Base-by-base conservation (phyloP, 75 land plant species). In the Larix kaempferi region DNA sequence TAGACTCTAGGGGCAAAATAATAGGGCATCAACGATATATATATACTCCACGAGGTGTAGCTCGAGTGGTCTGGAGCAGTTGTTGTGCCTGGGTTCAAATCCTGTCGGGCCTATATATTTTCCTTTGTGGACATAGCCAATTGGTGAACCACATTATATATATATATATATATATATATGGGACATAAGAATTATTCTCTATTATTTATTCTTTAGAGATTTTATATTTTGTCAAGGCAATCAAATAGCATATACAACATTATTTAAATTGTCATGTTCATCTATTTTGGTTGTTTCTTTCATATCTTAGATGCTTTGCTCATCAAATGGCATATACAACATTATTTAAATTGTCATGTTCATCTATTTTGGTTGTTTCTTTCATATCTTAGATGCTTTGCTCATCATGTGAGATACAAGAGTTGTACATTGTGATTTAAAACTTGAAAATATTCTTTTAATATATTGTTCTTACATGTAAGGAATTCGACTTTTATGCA, bases 391-490 rank as follows among this genome's bases (percentile, higher is more conserved):
- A 77, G 85, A 86, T 78, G 98, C 95, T 58, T 77, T 97, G 67
- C 78, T 85, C 65, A 75, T 97, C 60, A 79, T 97, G 77, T 90
- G 90, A 81, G 95, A 94, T 73, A 98, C 98, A 76, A 83, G 86
- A 59, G 90, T 97, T 33, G 94, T 97, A 65, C 99, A 97, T 78
- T 97, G 99, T 84, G 99, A 97, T 87, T 77, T 97, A 59, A 97
- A 97, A 85, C 99, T 98, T 65, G 99, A 97, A 81, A 97, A 97
- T 81, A 97, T 97, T 79, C 98, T 97, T 35, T 76, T 97, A 6
- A 81, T 26, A 39, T 76, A 52, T 57, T 72, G 80, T 19, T 49
- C 58, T 5, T 2, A 57, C 10, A 35, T 65, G 26, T 25, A n/a
- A n/a, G n/a, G n/a, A n/a, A n/a, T n/a, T n/a, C n/a, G n/a, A n/a